phyloP scores from a whole-genome alignment of 495 filamentous ascomycete genomes.

The Penicillium argentinense region DNA sequence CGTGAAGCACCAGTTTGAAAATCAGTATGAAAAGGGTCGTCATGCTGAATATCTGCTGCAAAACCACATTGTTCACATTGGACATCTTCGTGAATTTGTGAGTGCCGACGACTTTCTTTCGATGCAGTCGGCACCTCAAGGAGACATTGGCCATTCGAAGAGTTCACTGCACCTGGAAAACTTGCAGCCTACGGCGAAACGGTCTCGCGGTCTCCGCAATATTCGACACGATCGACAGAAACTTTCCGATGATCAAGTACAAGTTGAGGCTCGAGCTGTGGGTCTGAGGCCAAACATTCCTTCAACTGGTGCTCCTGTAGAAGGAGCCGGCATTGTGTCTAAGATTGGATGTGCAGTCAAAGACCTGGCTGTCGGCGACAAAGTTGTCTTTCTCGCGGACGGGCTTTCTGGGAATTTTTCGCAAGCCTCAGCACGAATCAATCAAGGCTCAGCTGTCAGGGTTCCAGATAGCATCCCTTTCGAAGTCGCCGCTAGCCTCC shows the following conservation, averaged over 20 bases:
- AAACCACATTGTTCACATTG: conserved; percentile 26
- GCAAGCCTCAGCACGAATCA: conserved; percentile 15
- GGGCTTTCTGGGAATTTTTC: conserved; percentile 3
- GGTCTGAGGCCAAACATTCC: conserved; percentile 8
- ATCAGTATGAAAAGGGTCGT: conserved; percentile 5
- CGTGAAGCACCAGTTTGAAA: conserved; percentile 21
- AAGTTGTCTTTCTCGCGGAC: conserved; percentile 15
- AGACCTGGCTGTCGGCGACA: conserved; percentile 13
- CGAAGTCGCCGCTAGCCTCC: conserved; percentile 27
- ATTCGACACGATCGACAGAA: neutral
- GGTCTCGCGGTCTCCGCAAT: conserved; percentile 9
- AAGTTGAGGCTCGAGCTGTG: conserved; percentile 14
- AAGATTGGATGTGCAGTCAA: conserved; percentile 8
- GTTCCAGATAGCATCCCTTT: conserved; percentile 21
- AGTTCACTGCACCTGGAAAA: neutral
- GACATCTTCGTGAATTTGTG: conserved; percentile 24
- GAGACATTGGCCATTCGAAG: neutral
- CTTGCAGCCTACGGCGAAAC: neutral
- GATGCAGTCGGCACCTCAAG: conserved; percentile 1
- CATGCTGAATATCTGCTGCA: conserved; percentile 26
- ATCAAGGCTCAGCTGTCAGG: conserved; percentile 12
- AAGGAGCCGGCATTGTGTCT: conserved; percentile 18
- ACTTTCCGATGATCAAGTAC: conserved; percentile 5
- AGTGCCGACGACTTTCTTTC: conserved; percentile 20
- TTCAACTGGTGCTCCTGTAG: neutral